A percentile compares a stretch with the other conserved stretches of the same genome.
phyloP scores from a whole-genome alignment of 495 filamentous ascomycete species.

The Aspergillus bridgeri region DNA sequence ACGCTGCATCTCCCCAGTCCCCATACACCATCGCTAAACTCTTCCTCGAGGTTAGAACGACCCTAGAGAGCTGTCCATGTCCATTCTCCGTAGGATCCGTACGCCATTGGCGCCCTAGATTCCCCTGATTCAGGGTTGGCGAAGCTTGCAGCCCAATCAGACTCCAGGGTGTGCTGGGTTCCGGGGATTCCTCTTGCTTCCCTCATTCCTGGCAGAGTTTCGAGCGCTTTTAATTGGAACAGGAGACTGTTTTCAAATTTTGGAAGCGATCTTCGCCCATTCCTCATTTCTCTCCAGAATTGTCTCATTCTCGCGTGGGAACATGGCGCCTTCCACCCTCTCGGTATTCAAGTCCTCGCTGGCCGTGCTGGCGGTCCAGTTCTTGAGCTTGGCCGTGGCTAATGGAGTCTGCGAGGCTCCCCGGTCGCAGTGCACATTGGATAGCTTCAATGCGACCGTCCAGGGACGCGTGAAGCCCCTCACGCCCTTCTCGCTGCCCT shows the following conservation, averaged over 20 bases:
- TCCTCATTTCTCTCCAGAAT: not conserved
- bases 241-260: slow-evolving; percentile 1
- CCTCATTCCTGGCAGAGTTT: not conserved
- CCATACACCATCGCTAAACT: not conserved
- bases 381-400: slow-evolving; percentile 1
- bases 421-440: slow-evolving; percentile 2
- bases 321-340: slow-evolving; percentile 9
- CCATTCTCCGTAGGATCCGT: not conserved
- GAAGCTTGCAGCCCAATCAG: not conserved
- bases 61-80: not conserved
- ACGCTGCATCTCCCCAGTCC: not conserved
- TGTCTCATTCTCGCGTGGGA: slow-evolving; percentile 15
- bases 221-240: not conserved
- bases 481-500: slow-evolving; percentile 16
- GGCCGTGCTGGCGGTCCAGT: slow-evolving; percentile 6
- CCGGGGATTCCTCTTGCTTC: not conserved
- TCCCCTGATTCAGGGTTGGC: not conserved
- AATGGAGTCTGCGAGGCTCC: not conserved
- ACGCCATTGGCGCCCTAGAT: not conserved
- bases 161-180: not conserved
- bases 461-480: slow-evolving; percentile 12
- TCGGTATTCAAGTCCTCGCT: slow-evolving; percentile 5
- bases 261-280: slow-evolving; percentile 1
- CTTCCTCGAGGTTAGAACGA: not conserved
- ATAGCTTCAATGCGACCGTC: slow-evolving; percentile 14